Evolutionary conservation across 2,329 filamentous ascomycete genomes (phyloP), one percentile per base, ranked within the genome.

Genomic region (Huntiella decipiens): DNA sequence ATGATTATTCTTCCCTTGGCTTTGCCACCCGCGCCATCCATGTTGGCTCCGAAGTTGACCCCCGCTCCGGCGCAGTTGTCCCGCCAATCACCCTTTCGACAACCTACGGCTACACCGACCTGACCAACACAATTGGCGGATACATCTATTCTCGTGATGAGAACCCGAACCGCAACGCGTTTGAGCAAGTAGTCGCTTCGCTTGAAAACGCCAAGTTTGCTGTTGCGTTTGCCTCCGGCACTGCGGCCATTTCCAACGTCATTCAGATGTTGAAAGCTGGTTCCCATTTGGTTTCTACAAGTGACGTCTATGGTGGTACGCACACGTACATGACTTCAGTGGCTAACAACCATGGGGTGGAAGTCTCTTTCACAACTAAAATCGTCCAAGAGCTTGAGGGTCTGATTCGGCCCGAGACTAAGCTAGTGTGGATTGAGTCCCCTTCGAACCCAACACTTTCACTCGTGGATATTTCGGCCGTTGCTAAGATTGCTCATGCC

Each of bases 261-360:
- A 75, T 98, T 49, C 91, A 96, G 66, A 91, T 83, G 54, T 74
- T 98, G 48, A 86, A 88, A 19, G 72, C 82, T 10, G 87, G 86
- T 51, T 91, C 84, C 41, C 91, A 98, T 65, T 84, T 96, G 56
- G 79, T 98, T 55, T 94, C 86, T 51, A 85, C 98, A 40, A 93
- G 85, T 38, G 91, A 98, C 61, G 87, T 98, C 55, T 98, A 98
- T 62, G 91, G 91, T 55, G 91, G 91, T 55, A 98, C 91, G 36
- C 88, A 98, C 67, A 75, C 91, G 57, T 98, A 98, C 70, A 98
- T 98, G 70, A 98, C 91, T 53, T 87, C 95, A 66, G 91, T 96
- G 43, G 91, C 91, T 47, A 78, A 84, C 56, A 86, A 91, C 19
- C 91, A 98, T 62, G 85, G 88, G 56, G 85, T 98, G 46, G 77